Conservation (phyloP, 2,329 filamentous ascomycete genomes). For the Fusarium goolgardi region DNA sequence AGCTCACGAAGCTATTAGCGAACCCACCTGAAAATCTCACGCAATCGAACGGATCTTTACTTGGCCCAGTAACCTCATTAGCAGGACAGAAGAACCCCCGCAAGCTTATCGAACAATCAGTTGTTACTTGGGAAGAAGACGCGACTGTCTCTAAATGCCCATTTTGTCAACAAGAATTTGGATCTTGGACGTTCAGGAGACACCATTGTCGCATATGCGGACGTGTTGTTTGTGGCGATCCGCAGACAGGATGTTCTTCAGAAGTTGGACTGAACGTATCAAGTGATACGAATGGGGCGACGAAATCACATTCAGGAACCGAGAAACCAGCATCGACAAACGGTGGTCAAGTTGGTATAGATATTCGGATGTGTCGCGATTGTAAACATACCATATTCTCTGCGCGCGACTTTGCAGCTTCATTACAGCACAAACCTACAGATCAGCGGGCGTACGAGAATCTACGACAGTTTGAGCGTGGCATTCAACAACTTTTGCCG, state of each 20-base stretch:
- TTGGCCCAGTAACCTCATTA: conserved; percentile 71
- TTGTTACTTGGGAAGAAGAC: conserved; percentile 97
- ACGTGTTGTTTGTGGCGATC: conserved; percentile 90
- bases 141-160: conserved; percentile 82
- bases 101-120: conserved; percentile 86
- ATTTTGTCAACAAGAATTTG: conserved; percentile 96
- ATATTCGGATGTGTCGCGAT: conserved; percentile 91
- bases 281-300: conserved; percentile 52
- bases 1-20: conserved; percentile 85
- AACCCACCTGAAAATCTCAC: conserved; percentile 76
- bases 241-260: conserved; percentile 82
- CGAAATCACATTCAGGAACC: conserved; percentile 50
- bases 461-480: conserved; percentile 85
- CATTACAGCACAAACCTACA: conserved; percentile 73
- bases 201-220: conserved; percentile 97
- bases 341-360: conserved; percentile 71
- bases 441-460: conserved; percentile 87
- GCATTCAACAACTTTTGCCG: conserved; percentile 83
- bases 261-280: conserved; percentile 85
- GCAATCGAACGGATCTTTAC: conserved; percentile 61
- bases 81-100: conserved; percentile 78
- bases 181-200: conserved; percentile 89
- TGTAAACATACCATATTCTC: conserved; percentile 74
- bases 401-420: conserved; percentile 80
- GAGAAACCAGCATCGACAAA: conserved; percentile 54